phyloP scores from a whole-genome alignment of 2,329 filamentous ascomycete genomes.

The Diatrype stigma region DNA sequence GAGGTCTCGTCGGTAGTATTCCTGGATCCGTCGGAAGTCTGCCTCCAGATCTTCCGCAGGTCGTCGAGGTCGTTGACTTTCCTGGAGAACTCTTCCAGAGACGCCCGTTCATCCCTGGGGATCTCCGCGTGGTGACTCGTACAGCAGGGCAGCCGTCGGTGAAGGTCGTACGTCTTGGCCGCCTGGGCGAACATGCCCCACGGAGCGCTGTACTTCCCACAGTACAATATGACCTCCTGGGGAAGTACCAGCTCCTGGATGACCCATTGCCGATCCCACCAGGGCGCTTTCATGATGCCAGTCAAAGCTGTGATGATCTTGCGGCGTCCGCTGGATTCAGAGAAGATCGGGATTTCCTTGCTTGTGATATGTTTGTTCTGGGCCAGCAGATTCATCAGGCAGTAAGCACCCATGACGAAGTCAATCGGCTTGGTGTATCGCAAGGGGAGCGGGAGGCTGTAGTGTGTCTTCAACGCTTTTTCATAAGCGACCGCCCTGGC shows the following conservation, averaged over 20 bases:
- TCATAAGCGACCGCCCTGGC: not conserved
- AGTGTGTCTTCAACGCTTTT: not conserved
- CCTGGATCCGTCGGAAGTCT: not conserved
- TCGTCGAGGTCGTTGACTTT: not conserved
- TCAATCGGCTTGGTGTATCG: not conserved
- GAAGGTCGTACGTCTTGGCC: not conserved
- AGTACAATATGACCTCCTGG: not conserved
- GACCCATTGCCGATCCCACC: not conserved
- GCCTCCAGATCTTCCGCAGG: not conserved
- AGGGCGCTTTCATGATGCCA: not conserved
- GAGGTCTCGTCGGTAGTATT: not conserved
- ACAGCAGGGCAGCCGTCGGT: not conserved
- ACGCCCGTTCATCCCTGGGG: not conserved
- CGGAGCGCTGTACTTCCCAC: not conserved
- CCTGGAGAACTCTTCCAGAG: not conserved
- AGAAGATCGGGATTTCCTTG: not conserved
- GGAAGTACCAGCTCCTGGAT: not conserved
- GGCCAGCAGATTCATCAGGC: not conserved
- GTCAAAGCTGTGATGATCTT: not conserved
- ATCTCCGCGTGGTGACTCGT: not conserved
- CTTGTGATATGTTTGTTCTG: not conserved
- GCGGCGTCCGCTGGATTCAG: not conserved
- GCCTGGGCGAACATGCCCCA: not conserved
- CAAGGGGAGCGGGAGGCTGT: not conserved
- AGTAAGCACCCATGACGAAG: not conserved